Evolutionary conservation across 2,329 filamentous ascomycete genomes (phyloP), one percentile per base, ranked within the genome.

Genomic region (Pestalotiopsis fici): DNA sequence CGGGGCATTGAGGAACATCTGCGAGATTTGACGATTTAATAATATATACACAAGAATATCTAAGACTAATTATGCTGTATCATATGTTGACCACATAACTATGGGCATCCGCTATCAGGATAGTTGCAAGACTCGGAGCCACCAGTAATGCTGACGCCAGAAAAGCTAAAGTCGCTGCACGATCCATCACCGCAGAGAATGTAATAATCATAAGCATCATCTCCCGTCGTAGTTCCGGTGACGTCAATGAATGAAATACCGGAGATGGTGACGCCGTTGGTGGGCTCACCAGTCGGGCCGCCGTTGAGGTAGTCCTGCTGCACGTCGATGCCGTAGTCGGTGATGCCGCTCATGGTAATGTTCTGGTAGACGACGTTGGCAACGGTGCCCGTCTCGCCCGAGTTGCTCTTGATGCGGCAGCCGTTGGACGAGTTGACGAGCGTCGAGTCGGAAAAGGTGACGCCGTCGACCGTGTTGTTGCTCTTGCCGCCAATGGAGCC

Each of bases 391-490:
- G 83, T 87, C 2, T 81, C 81, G 61, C 78, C 83, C 57, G 78
- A 82, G 28, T 85, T 82, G 18, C 84, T 86, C 80, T 90, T 90
- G 78, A 89, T 83, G 67, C 87, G 86, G 64, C 88, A 80, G 65
- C 86, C 87, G 74, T 88, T 87, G 63, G 82, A 76, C 0, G 85
- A 88, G 74, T 88, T 79, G 67, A 72, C 76, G 68, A 89, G 80
- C 21, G 76, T 81, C 9, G 80, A 83, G 67, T 82, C 79, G 43
- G 80, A 75, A 70, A 90, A 85, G 23, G 78, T 80, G 18, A 90
- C 81, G 63, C 80, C 83, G 28, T 81, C 74, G 65, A 90, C 87
- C 11, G 72, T 77, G 78, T 90, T 90, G 77, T 88, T 78, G 65
- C 72, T 74, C 60, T 86, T 85, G n/a, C 85, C 85, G 55, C 87